Evolutionary conservation across 129 eudicot genomes (phyloP), one percentile per base, ranked within the genome.

Genomic region (Escallonia rubra): DNA sequence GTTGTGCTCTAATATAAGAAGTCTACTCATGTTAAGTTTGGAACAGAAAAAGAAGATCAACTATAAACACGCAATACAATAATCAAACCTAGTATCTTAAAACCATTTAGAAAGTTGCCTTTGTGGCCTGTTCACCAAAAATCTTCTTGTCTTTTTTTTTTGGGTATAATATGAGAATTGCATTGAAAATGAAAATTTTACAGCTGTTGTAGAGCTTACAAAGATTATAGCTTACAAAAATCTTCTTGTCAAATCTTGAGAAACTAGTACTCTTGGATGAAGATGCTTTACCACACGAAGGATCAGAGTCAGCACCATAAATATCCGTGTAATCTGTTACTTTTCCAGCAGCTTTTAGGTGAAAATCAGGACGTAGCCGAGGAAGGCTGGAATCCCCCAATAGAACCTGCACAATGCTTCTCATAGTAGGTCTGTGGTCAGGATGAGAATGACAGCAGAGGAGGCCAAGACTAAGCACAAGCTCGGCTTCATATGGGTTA

Each of bases 381-480:
- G 79, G 72, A 45, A 67, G 66, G 42, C 44, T 66, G 12, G 73
- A 67, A 71, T 77, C 71, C 45, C 77, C 73, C 34, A 56, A 40
- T 52, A 71, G 41, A 51, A 48, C 64, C 39, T 59, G 76, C 65
- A 77, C 76, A 5, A 71, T 73, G 10, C 71, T 72, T 51, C 81
- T 65, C 81, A 77, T 77, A 52, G 63, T 64, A 7, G 73, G 81
- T 42, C 77, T 64, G 49, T 44, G 51, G 11, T 66, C 69, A 48
- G 76, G 77, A 15, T 46, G 63, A 23, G 67, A 63, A 44, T 77
- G 81, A 34, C 69, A 51, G 55, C 73, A 77, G 15, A 70, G 57
- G 54, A 77, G 62, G 44, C 81, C 77, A 16, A 77, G 71, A 15
- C 43, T 66, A 15, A 77, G 71, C 53, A 77, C 57, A 10, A 77